Base-by-base conservation (phyloP, 768 basidiomycete genomes). In the Royoungia palumana region DNA sequence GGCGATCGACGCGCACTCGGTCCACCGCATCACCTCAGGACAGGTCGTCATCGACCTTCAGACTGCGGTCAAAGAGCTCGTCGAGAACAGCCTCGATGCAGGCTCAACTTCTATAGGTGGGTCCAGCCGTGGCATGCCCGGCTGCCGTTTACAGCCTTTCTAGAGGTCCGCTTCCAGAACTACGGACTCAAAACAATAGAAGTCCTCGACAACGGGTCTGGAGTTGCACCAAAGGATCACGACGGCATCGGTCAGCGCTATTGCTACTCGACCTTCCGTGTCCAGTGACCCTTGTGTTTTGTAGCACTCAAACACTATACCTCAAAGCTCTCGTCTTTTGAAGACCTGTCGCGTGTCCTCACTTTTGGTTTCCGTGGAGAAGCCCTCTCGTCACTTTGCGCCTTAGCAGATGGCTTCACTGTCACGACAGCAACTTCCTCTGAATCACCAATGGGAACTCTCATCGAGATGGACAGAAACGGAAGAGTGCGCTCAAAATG, bases 301-400 rank as follows among this genome's bases (percentile, higher is more conserved):
- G 22, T 24, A 94, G 94, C 82, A 1, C 70, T 94, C 47, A 96
- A 95, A 63, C 89, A 95, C 57, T 82, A 92, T 65, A 98, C 95
- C 0, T 96, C 94, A 7, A 98, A 98, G 66, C 72, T 98, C 0
- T 67, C 81, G 3, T 78, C 81, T 0, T 90, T 85, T 60, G 69
- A 78, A 7, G 88, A 91, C 62, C 77, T 96, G 14, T 71, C 78
- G 3, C 70, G 75, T 0, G 80, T 97, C 11, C 69, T 71, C 7
- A 91, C 92, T 0, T 95, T 96, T 64, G 95, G 95, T 0, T 98
- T 98, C 63, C 80, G 96, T 32, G 96, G 96, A 14, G 96, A 99
- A 70, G 96, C 96, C 0, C 74, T 99, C 0, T 92, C 93, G 7
- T 94, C 95, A 3, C 75, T 99, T 0, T 99, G 94, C 61, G 90